These are phyloP conservation scores for Flaveria brownii DNA, from an alignment of 129 eudicot genomes.

Conservation along the genomic window DNA sequence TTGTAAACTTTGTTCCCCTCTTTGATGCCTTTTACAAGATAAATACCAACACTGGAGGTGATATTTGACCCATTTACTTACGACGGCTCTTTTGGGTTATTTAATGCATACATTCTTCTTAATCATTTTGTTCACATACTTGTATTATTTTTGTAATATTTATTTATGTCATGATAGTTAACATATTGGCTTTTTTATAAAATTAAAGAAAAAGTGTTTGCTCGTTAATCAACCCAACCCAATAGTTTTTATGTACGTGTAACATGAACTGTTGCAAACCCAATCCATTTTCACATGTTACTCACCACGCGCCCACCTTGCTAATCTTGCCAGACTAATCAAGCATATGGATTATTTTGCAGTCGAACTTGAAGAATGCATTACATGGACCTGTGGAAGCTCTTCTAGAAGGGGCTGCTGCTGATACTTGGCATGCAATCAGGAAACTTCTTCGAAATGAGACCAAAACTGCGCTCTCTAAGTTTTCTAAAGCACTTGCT, in stretches of 20 bases:
- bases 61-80: neutral
- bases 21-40: conserved; percentile 11
- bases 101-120: neutral
- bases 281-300: neutral
- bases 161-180: neutral
- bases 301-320: neutral
- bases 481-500: conserved; percentile 64
- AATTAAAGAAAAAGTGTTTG: neutral
- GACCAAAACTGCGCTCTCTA: conserved; percentile 61
- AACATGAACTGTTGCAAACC: neutral
- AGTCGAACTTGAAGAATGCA: conserved; percentile 62
- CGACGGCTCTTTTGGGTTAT: neutral
- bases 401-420: conserved; percentile 77
- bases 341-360: conserved; percentile 19
- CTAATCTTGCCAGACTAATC: conserved; percentile 15
- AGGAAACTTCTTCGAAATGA: conserved; percentile 78
- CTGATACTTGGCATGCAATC: conserved; percentile 88
- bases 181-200: neutral
- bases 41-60: neutral
- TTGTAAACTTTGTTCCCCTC: neutral
- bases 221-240: neutral
- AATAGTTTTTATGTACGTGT: too few relatives aligned
- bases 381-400: conserved; percentile 84
- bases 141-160: neutral
- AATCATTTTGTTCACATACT: neutral